phyloP scores from a whole-genome alignment of 2,329 filamentous ascomycete genomes.

The Epichloe amarillans region DNA sequence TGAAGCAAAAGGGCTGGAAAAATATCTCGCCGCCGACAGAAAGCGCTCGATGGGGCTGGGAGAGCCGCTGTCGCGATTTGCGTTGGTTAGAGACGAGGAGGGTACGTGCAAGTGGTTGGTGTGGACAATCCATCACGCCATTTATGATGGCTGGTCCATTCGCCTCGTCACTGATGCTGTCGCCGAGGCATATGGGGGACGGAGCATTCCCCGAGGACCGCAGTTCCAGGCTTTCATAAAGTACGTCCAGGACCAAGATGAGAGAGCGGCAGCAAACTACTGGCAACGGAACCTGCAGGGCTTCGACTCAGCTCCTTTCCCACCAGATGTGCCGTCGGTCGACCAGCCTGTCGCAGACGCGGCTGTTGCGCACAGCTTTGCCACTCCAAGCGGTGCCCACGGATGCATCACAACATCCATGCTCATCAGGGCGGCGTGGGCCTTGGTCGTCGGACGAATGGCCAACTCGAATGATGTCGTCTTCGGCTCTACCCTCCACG shows the following conservation, averaged over 20 bases:
- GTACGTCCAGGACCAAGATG: conserved; percentile 25
- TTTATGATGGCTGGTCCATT: conserved; percentile 37
- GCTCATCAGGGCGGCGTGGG: conserved; percentile 28
- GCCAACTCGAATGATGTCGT: conserved; percentile 24
- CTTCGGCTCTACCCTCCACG: conserved; percentile 30
- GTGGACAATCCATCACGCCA: conserved; percentile 30
- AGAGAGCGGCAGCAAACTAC: conserved; percentile 23
- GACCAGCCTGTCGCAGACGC: conserved; percentile 32
- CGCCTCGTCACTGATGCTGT: conserved; percentile 27
- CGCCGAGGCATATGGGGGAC: conserved; percentile 1
- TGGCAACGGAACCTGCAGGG: conserved; percentile 29
- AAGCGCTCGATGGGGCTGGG: conserved; percentile 25
- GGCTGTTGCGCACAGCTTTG: conserved; percentile 22
- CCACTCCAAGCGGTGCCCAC: conserved; percentile 6
- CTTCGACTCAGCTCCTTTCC: conserved; percentile 27
- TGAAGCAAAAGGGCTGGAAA: conserved; percentile 14
- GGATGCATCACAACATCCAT: conserved; percentile 4
- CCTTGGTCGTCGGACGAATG: conserved; percentile 36
- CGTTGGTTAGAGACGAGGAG: conserved; percentile 19
- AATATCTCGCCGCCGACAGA: conserved; percentile 23
- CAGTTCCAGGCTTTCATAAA: conserved; percentile 31
- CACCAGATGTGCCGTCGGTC: conserved; percentile 24
- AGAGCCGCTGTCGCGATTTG: conserved; percentile 27
- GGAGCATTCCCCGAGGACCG: neutral
- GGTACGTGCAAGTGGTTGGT: conserved; percentile 27